These are phyloP conservation scores for Malus sylvestris DNA, from an alignment of 306 rosid genomes.

Conservation along the genomic window DNA sequence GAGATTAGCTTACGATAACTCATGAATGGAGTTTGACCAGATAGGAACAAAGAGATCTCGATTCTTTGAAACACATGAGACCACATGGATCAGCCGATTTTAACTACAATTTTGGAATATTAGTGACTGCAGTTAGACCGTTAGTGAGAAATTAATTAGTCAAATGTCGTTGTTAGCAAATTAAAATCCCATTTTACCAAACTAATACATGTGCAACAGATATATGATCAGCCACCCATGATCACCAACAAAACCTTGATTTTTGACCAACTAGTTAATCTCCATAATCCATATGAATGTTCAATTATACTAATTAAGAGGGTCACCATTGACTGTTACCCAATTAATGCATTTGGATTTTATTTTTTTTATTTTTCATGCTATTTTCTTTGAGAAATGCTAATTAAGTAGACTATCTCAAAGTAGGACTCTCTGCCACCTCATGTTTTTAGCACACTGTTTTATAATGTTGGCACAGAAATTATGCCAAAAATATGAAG, in stretches of 20 bases:
- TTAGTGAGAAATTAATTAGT: constrained; percentile 26
- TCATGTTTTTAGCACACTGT: no score
- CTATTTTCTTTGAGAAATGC: no score
- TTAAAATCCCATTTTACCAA: not conserved
- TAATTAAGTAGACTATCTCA: no score
- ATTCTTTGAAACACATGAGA: constrained; percentile 45
- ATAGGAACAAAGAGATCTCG: constrained; percentile 21
- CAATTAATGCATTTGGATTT: not conserved
- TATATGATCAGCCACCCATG: constrained; percentile 12
- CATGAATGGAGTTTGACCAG: constrained; percentile 30
- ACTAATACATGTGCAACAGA: constrained; percentile 36
- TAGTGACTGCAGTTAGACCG: constrained; percentile 21
- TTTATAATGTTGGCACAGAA: no score
- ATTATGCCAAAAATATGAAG: no score
- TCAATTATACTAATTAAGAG: not conserved
- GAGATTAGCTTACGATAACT: constrained; percentile 15
- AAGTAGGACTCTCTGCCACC: no score
- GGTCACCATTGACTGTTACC: not conserved
- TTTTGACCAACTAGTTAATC: constrained; percentile 11
- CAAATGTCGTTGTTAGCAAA: not conserved
- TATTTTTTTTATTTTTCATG: not conserved
- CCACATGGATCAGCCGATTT: constrained; percentile 45
- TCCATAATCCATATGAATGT: constrained; percentile 8
- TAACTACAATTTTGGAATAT: constrained; percentile 1
- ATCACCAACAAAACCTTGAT: constrained; percentile 15